Evolutionary conservation across 768 basidiomycete species (phyloP).

Genomic region (Mycena metata): DNA sequence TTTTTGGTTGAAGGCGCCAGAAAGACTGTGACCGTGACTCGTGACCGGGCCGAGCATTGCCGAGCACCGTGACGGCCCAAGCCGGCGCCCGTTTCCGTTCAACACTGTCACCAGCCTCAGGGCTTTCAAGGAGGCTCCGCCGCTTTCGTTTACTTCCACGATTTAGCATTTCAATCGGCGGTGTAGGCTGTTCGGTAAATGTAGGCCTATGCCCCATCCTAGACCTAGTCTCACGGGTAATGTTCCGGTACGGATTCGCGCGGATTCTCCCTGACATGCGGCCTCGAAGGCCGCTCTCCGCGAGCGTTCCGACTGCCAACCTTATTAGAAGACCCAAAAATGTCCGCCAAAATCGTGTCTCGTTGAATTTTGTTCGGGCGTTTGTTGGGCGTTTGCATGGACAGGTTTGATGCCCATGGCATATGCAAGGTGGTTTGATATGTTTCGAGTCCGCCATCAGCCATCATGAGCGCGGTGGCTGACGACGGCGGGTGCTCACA

Average conservation of each 20-base stretch:
- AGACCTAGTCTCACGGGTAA: too few species aligned
- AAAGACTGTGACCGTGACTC: background rate
- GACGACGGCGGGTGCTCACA: background rate
- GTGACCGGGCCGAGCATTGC: background rate
- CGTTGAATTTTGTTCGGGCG: too few species aligned
- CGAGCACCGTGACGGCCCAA: too few species aligned
- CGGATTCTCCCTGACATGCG: background rate
- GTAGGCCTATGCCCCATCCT: too few species aligned
- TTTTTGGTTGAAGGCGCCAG: too few species aligned
- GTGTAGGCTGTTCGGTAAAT: too few species aligned
- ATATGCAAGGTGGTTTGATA: background rate
- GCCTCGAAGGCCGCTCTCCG: background rate
- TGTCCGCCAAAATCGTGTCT: background rate
- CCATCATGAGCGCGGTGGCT: background rate
- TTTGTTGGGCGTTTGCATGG: too few species aligned
- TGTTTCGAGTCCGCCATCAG: constrained; percentile 17
- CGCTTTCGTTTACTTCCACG: background rate
- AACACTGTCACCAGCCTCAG: too few species aligned
- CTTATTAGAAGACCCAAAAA: constrained; percentile 4
- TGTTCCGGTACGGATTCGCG: background rate
- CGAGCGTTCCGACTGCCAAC: constrained; percentile 9
- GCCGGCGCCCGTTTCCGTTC: too few species aligned
- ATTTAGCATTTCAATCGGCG: background rate
- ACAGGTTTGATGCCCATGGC: too few species aligned
- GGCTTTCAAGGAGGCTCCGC: too few species aligned